A percentile compares a stretch with the other conserved stretches of the same genome.
Conservation (phyloP, 108 stramenopile species). For the Discostella pseudostelligera region DNA sequence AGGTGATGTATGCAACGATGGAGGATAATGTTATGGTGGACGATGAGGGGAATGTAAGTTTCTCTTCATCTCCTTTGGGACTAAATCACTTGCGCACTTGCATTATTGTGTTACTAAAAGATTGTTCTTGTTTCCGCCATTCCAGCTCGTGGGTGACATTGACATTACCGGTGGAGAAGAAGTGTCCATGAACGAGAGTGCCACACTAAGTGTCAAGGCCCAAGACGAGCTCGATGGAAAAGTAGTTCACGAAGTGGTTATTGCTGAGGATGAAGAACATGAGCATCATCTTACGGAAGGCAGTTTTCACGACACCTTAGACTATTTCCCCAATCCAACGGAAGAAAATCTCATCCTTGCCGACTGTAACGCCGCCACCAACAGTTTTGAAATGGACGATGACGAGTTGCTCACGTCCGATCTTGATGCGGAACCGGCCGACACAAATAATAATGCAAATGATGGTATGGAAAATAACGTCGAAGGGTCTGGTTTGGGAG, state of each 20-base stretch:
- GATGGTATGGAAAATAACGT: constrained; percentile 5
- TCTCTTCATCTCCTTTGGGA: background rate
- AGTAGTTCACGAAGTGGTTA: constrained; percentile 6
- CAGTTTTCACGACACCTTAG: background rate
- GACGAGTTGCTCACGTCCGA: constrained; percentile 36
- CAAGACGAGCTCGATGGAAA: constrained; percentile 12
- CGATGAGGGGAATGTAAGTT: constrained; percentile 52
- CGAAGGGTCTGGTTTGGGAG: background rate
- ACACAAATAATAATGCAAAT: background rate
- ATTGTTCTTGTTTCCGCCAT: background rate
- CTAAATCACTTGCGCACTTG: too few species aligned
- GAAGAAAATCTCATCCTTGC: background rate
- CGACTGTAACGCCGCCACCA: background rate
- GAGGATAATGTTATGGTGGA: constrained; percentile 69
- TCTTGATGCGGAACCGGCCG: background rate
- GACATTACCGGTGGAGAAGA: constrained; percentile 6
- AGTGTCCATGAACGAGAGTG: constrained; percentile 6
- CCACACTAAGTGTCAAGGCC: constrained; percentile 13
- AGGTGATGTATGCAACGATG: constrained; percentile 77
- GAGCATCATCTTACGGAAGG: constrained; percentile 9
- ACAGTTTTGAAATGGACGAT: constrained; percentile 24
- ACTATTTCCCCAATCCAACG: background rate
- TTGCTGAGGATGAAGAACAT: constrained; percentile 24
- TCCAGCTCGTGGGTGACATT: constrained; percentile 38
- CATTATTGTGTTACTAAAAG: background rate